Evolutionary conservation across 331 rosid genomes (phyloP).

Genomic region (Spiraea crenata): DNA sequence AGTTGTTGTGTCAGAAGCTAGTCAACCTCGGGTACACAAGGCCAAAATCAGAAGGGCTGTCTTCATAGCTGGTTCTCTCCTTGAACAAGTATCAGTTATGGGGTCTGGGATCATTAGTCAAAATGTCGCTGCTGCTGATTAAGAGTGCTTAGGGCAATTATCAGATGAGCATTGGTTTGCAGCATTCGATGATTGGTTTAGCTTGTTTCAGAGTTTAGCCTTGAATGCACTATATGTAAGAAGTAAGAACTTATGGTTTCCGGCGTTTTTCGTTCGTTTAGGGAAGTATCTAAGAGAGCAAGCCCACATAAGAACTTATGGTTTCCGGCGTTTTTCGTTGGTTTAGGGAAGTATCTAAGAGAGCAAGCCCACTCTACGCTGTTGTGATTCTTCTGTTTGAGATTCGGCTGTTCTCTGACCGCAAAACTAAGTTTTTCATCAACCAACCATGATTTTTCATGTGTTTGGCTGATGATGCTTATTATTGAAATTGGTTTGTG

Average conservation of each 20-base stretch:
- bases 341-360: no score
- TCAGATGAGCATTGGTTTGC: background rate
- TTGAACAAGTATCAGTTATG: background rate
- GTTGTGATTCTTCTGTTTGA: no score
- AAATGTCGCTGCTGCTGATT: background rate
- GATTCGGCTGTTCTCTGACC: no score
- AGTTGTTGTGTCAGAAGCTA: constrained; percentile 71
- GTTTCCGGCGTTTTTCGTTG: background rate
- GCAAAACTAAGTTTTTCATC: no score
- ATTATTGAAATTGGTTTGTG: no score
- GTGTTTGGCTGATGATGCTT: no score
- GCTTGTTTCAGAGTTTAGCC: background rate
- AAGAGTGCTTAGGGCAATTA: constrained; percentile 1
- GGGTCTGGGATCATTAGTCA: background rate
- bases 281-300: no score
- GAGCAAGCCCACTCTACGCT: no score
- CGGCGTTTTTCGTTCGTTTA: background rate
- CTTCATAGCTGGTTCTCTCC: background rate
- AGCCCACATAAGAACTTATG: background rate
- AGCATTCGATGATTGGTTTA: background rate
- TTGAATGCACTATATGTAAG: background rate
- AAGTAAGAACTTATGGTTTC: background rate
- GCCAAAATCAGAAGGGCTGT: constrained; percentile 23
- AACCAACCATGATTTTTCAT: no score
- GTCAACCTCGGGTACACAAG: constrained; percentile 60